Evolutionary conservation across 352 stramenopile genomes (phyloP).

Genomic region (Phytopythium sindhum): DNA sequence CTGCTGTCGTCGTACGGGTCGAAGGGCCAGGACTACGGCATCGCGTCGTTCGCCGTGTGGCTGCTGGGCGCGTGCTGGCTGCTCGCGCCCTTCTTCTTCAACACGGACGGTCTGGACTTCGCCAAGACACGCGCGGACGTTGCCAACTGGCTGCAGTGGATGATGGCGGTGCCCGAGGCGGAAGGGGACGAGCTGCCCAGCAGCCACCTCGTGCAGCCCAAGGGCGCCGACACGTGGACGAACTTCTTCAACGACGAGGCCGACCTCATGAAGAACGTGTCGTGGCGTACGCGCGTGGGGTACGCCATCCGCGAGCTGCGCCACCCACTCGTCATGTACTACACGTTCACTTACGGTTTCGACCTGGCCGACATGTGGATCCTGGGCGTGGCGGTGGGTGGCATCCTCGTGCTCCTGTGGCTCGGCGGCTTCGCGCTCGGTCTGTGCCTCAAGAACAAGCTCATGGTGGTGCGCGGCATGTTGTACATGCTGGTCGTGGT

Average conservation of each 20-base stretch:
- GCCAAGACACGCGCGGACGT: slow-evolving; percentile 82
- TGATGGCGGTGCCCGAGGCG: slow-evolving; percentile 58
- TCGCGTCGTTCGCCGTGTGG: slow-evolving; percentile 88
- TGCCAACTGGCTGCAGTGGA: slow-evolving; percentile 78
- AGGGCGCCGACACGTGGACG: slow-evolving; percentile 55
- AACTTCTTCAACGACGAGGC: slow-evolving; percentile 82
- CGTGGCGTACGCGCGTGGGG: slow-evolving; percentile 53
- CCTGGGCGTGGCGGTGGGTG: slow-evolving; percentile 57
- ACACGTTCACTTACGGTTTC: slow-evolving; percentile 75
- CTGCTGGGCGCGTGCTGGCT: slow-evolving; percentile 78
- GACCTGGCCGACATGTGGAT: slow-evolving; percentile 60
- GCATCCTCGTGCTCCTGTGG: slow-evolving; percentile 61
- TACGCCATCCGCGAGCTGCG: slow-evolving; percentile 77
- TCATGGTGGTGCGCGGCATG: slow-evolving; percentile 39
- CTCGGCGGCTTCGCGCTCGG: slow-evolving; percentile 53
- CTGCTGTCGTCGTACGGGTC: slow-evolving; percentile 75
- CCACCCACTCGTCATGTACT: slow-evolving; percentile 82
- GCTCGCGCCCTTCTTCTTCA: slow-evolving; percentile 84
- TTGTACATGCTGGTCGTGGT: slow-evolving; percentile 77
- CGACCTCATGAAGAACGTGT: slow-evolving; percentile 56
- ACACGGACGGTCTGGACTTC: slow-evolving; percentile 85
- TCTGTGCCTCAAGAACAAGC: slow-evolving; percentile 60
- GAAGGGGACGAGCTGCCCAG: slow-evolving; percentile 42
- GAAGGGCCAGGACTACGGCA: slow-evolving; percentile 84
- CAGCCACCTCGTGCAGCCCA: slow-evolving; percentile 17